phyloP scores from a whole-genome alignment of 176 grass and related monocot genomes.

The Echinochloa phyllopogon region DNA sequence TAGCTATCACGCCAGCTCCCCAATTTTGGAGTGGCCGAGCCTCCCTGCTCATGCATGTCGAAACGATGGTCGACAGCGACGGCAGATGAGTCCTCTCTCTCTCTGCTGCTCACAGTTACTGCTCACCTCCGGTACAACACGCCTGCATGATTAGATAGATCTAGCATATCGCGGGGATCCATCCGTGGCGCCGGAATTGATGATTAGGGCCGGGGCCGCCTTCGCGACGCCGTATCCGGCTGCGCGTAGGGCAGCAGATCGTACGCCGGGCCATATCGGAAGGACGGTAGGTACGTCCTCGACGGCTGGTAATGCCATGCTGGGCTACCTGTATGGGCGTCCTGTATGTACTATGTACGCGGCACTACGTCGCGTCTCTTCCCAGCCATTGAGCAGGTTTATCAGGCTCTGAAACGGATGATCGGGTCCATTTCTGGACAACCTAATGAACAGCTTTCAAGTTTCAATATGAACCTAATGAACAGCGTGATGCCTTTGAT shows the following conservation, averaged over 20 bases:
- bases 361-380: too few species aligned
- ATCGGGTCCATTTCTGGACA: too few species aligned
- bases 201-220: neutral
- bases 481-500: too few species aligned
- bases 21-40: neutral
- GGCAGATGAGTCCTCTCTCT: neutral
- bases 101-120: neutral
- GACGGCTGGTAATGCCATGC: neutral
- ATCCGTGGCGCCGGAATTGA: neutral
- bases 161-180: neutral
- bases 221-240: constrained; percentile 6
- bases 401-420: too few species aligned
- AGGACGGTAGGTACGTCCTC: neutral
- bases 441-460: too few species aligned
- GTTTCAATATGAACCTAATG: too few species aligned
- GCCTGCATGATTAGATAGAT: constrained; percentile 23
- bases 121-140: neutral
- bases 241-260: neutral
- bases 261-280: neutral
- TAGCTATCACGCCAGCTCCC: constrained; percentile 26
- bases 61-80: neutral
- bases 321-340: too few species aligned
- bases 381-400: too few species aligned
- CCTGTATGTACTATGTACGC: neutral
- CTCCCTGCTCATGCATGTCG: neutral